Evolutionary conservation across 192 early-diverging fungal species (phyloP).

Genomic region (Coemansia sp.): DNA sequence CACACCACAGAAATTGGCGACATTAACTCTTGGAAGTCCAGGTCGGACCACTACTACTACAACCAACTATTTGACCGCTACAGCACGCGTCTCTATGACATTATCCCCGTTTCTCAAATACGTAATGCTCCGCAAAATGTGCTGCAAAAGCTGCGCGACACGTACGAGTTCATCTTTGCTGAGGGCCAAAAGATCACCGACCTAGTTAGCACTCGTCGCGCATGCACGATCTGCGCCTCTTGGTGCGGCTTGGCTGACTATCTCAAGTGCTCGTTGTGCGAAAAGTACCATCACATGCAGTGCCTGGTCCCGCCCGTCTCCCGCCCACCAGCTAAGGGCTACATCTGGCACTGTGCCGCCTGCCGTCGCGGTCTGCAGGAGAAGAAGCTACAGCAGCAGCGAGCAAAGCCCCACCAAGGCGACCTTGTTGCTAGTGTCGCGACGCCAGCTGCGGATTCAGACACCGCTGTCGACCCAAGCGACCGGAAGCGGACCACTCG

Average conservation of each 20-base stretch:
- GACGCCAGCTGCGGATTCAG: neutral
- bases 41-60: slow-evolving; percentile 84
- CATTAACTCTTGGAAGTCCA: slow-evolving; percentile 40
- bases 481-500: slow-evolving; percentile 50
- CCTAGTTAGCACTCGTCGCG: slow-evolving; percentile 70
- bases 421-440: slow-evolving; percentile 8
- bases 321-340: slow-evolving; percentile 81
- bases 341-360: slow-evolving; percentile 83
- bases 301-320: slow-evolving; percentile 82
- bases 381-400: slow-evolving; percentile 21
- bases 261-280: slow-evolving; percentile 79
- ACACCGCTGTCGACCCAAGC: slow-evolving; percentile 10
- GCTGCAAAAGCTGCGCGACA: slow-evolving; percentile 62
- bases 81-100: slow-evolving; percentile 86
- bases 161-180: slow-evolving; percentile 86
- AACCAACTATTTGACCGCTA: slow-evolving; percentile 89
- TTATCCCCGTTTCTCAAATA: slow-evolving; percentile 76
- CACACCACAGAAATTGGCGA: slow-evolving; percentile 60
- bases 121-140: slow-evolving; percentile 82
- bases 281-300: slow-evolving; percentile 77
- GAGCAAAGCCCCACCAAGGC: slow-evolving; percentile 1
- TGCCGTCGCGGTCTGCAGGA: slow-evolving; percentile 61
- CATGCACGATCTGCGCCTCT: slow-evolving; percentile 70
- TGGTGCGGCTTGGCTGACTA: slow-evolving; percentile 73
- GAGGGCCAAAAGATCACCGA: slow-evolving; percentile 83